A percentile compares a stretch with the other conserved stretches of the same genome.
These are phyloP conservation scores for Malus orientalis DNA, from an alignment of 306 rosid genomes.

Conservation along the genomic window DNA sequence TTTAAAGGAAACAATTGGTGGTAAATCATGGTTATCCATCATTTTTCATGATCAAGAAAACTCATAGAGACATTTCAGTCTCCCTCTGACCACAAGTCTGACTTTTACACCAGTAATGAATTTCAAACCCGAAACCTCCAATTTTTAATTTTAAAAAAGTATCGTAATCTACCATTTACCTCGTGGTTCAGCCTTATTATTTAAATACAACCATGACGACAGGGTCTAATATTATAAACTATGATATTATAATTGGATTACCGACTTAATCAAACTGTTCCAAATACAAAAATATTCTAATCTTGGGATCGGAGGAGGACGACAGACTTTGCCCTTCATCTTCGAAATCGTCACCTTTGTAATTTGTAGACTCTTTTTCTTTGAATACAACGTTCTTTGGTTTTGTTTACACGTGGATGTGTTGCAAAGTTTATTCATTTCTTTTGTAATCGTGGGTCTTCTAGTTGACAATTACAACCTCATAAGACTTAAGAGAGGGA, in stretches of 20 bases:
- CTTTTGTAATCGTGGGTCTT: too few species aligned
- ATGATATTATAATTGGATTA: background rate
- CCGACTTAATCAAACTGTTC: background rate
- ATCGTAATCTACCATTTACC: too few species aligned
- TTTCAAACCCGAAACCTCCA: too few species aligned
- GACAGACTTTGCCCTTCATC: background rate
- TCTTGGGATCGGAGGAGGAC: background rate
- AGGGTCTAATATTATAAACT: background rate
- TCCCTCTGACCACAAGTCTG: accelerated
- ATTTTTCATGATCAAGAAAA: accelerated
- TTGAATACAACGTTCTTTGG: slow-evolving; percentile 8
- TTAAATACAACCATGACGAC: background rate
- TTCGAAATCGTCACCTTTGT: slow-evolving; percentile 9
- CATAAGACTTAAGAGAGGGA: too few species aligned
- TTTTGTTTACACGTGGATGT: slow-evolving; percentile 5
- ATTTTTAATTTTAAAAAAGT: accelerated
- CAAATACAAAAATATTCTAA: background rate
- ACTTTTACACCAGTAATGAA: accelerated
- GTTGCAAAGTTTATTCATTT: background rate
- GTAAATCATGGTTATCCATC: too few species aligned
- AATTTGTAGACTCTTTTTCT: background rate
- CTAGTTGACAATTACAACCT: too few species aligned
- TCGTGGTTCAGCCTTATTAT: background rate
- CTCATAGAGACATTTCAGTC: too few species aligned
- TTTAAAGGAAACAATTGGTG: too few species aligned